Evolutionary conservation across 129 eudicot genomes (phyloP).

Genomic region (Cynara cardunculus): DNA sequence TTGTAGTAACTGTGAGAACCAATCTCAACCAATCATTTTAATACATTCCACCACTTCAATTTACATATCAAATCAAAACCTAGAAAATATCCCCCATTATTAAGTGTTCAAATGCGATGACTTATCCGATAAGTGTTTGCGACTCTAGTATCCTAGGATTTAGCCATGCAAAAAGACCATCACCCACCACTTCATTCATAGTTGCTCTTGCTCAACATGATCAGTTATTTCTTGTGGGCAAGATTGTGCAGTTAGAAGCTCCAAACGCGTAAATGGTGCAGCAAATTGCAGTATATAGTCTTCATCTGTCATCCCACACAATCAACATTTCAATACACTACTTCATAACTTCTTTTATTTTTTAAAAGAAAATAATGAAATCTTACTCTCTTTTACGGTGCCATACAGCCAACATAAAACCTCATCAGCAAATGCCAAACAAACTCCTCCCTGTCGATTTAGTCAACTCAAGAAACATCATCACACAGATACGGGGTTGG

Average conservation of each 20-base stretch:
- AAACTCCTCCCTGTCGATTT: constrained; percentile 86
- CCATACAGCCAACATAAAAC: constrained; percentile 99
- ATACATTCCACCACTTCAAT: no score
- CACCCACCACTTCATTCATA: constrained; percentile 19
- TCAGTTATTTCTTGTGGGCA: constrained; percentile 76
- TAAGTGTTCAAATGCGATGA: no score
- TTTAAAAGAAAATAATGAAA: no score
- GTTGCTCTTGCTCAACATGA: constrained; percentile 76
- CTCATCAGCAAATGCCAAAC: constrained; percentile 98
- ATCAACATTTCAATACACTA: background rate
- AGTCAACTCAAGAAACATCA: background rate
- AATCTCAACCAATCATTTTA: no score
- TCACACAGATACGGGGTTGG: background rate
- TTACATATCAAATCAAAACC: no score
- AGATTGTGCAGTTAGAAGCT: constrained; percentile 88
- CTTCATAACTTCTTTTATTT: no score
- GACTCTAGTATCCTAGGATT: constrained; percentile 6
- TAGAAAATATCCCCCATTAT: no score
- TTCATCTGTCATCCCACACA: constrained; percentile 48
- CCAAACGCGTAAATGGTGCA: constrained; percentile 75
- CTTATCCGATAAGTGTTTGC: no score
- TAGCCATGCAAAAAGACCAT: background rate
- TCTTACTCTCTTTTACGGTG: constrained; percentile 95
- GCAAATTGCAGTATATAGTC: constrained; percentile 93
- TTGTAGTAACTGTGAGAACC: no score